Conservation (phyloP, 306 rosid species). For the Lathyrus oleraceus region DNA sequence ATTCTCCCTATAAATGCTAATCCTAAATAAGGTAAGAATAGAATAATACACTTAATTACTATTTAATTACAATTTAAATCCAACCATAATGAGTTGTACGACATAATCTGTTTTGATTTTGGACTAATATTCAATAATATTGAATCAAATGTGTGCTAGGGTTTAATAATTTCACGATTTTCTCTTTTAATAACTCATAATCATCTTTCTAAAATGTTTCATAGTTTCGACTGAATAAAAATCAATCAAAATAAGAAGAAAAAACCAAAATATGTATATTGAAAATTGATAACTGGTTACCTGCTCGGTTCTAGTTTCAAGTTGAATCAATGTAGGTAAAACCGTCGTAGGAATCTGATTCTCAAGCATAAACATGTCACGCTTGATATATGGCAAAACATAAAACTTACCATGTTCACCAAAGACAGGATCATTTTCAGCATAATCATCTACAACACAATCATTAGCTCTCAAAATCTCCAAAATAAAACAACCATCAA, state of each 20-base stretch:
- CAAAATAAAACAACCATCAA: constrained; percentile 66
- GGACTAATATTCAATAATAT: no score
- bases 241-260: neutral
- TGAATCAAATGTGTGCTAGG: neutral
- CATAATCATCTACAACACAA: constrained; percentile 33
- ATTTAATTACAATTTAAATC: no score
- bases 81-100: no score
- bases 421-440: constrained; percentile 52
- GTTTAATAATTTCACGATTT: constrained; percentile 35
- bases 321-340: constrained; percentile 36
- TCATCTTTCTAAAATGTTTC: constrained; percentile 28
- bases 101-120: no score
- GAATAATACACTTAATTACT: no score
- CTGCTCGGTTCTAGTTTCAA: constrained; percentile 20
- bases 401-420: constrained; percentile 48
- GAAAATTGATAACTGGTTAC: neutral
- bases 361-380: constrained; percentile 68
- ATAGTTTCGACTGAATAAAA: neutral
- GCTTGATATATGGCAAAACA: constrained; percentile 33
- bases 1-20: no score
- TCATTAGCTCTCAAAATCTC: constrained; percentile 24
- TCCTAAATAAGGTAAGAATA: no score
- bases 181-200: constrained; percentile 27
- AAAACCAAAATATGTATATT: neutral
- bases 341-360: constrained; percentile 58